Evolutionary conservation across 2,329 filamentous ascomycete species (phyloP).

Genomic region (Pseudovirgaria hyperparasitica): DNA sequence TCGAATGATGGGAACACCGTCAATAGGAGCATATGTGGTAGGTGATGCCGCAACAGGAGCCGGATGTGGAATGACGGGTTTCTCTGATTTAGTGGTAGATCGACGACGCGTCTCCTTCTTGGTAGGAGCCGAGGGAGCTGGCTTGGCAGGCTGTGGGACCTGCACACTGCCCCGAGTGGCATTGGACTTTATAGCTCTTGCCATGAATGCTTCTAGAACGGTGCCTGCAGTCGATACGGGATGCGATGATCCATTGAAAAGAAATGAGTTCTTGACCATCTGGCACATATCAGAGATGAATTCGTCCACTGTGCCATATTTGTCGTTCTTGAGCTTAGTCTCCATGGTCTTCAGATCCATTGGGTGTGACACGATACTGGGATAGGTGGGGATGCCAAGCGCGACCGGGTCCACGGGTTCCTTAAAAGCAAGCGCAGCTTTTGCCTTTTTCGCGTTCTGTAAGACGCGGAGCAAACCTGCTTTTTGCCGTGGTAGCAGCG

Average conservation of each 20-base stretch:
- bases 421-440: constrained; percentile 63
- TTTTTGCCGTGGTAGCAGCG: constrained; percentile 47
- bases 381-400: constrained; percentile 63
- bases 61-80: no score
- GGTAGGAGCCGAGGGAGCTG: constrained; percentile 14
- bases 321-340: constrained; percentile 56
- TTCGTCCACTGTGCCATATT: constrained; percentile 57
- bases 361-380: constrained; percentile 58
- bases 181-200: no score
- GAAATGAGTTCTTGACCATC: constrained; percentile 64
- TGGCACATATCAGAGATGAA: constrained; percentile 64
- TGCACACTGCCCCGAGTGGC: no score
- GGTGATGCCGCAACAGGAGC: constrained; percentile 29
- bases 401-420: constrained; percentile 66
- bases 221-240: constrained; percentile 57
- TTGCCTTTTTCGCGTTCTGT: constrained; percentile 73
- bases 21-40: constrained; percentile 55
- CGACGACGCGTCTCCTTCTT: constrained; percentile 35
- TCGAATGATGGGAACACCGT: constrained; percentile 70
- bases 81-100: constrained; percentile 33
- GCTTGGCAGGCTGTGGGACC: constrained; percentile 39
- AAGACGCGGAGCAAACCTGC: constrained; percentile 53
- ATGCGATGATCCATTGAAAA: constrained; percentile 74
- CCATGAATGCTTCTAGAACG: constrained; percentile 45
- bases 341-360: constrained; percentile 83